phyloP scores from a whole-genome alignment of 495 filamentous ascomycete genomes.

The Aspergillus sclerotioniger region DNA sequence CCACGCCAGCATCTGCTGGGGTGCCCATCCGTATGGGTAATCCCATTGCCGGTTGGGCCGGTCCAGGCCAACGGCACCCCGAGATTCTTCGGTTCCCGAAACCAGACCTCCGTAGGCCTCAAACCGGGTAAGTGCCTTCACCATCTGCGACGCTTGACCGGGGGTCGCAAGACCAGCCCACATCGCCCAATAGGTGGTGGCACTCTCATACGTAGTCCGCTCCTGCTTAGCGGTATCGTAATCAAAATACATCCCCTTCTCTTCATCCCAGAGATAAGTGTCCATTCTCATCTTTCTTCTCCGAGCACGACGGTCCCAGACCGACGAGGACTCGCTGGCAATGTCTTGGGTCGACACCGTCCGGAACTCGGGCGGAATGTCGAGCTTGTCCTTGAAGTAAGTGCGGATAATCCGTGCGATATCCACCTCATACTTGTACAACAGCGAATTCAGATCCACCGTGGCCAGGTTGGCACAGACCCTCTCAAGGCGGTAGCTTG shows the following conservation, averaged over 20 bases:
- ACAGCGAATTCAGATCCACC: conserved; percentile 85
- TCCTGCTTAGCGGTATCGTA: conserved; percentile 81
- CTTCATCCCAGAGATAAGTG: conserved; percentile 86
- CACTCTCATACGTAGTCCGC: conserved; percentile 77
- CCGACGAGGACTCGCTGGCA: conserved; percentile 71
- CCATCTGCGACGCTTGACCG: conserved; percentile 72
- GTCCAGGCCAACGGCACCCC: conserved; percentile 74
- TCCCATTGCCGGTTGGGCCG: conserved; percentile 96
- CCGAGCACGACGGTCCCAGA: conserved; percentile 84
- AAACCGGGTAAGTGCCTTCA: conserved; percentile 78
- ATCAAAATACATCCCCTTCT: conserved; percentile 93
- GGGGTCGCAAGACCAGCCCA: conserved; percentile 87
- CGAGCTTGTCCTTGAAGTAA: conserved; percentile 74
- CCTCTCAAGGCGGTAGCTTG: conserved; percentile 85
- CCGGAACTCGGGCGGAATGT: conserved; percentile 77
- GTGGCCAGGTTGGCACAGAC: conserved; percentile 87
- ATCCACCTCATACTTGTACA: conserved; percentile 96
- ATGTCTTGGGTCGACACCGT: conserved; percentile 53
- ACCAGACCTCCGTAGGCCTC: conserved; percentile 87
- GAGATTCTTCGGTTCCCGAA: conserved; percentile 81
- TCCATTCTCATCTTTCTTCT: conserved; percentile 78
- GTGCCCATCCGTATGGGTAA: conserved; percentile 96
- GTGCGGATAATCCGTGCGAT: conserved; percentile 79
- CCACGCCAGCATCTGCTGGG: conserved; percentile 98
- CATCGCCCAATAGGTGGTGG: conserved; percentile 94